A percentile compares a stretch with the other conserved stretches of the same genome.
Conservation (phyloP, 1,284 basidiomycete species). For the Irpex rosettiformis region DNA sequence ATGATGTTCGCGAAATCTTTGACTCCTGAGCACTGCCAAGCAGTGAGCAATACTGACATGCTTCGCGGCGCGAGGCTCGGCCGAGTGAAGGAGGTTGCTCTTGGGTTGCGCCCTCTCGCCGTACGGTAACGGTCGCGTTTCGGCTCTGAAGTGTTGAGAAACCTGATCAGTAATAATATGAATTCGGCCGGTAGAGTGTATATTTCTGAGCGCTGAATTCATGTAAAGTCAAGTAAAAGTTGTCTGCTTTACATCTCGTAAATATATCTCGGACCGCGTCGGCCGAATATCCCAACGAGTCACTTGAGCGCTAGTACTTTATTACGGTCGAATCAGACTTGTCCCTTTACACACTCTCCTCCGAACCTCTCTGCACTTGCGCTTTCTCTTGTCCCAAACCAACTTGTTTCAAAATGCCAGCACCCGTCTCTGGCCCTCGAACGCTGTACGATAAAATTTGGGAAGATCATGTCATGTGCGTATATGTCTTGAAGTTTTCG, state of each 20-base stretch:
- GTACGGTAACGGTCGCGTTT: too few species aligned
- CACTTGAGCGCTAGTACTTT: not conserved
- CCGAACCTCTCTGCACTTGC: not conserved
- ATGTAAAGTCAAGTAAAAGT: too few species aligned
- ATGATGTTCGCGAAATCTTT: not conserved
- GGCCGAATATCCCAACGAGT: conserved; percentile 13
- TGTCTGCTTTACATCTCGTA: not conserved
- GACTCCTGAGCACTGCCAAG: not conserved
- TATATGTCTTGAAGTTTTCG: conserved; percentile 13
- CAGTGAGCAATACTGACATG: not conserved
- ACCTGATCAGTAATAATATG: not conserved
- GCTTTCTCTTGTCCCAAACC: not conserved
- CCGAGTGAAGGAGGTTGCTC: not conserved
- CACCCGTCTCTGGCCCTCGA: conserved; percentile 55
- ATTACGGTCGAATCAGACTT: not conserved
- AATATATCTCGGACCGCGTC: conserved; percentile 2
- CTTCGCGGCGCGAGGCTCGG: not conserved
- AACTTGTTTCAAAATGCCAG: conserved; percentile 44
- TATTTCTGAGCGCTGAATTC: too few species aligned
- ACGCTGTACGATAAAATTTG: conserved; percentile 96
- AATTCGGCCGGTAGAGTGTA: not conserved
- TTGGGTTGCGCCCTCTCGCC: not conserved
- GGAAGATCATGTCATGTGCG: conserved; percentile 91
- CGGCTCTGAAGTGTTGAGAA: not conserved
- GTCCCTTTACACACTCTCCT: not conserved